These are phyloP conservation scores for Penicillium italicum DNA, from an alignment of 2,329 filamentous ascomycete genomes.

Conservation along the genomic window DNA sequence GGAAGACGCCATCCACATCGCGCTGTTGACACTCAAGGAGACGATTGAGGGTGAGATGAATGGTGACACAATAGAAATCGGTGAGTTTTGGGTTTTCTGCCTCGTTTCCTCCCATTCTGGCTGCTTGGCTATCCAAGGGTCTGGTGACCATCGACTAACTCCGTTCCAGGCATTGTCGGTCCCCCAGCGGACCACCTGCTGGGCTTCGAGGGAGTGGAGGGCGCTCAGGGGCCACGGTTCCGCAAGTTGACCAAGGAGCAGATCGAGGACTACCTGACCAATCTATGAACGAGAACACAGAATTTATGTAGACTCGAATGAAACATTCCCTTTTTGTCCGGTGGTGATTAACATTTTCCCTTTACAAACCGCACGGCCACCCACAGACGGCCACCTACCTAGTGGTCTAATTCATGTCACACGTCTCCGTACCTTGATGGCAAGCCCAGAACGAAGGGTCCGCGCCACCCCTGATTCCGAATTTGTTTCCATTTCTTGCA, in stretches of 20 bases:
- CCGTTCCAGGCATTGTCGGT: conserved; percentile 79
- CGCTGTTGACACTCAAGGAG: conserved; percentile 94
- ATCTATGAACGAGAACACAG: conserved; percentile 62
- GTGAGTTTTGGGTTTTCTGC: conserved; percentile 48
- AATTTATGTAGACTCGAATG: conserved; percentile 19
- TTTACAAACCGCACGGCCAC: conserved; percentile 12
- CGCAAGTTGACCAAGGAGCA: conserved; percentile 85
- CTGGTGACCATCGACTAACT: background rate
- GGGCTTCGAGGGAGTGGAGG: conserved; percentile 61
- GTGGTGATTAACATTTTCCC: background rate
- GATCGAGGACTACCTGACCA: conserved; percentile 99
- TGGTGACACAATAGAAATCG: conserved; percentile 96
- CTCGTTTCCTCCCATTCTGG: background rate
- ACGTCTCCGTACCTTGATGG: background rate
- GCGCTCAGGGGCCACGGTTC: conserved; percentile 43
- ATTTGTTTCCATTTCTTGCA: background rate
- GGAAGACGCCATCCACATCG: conserved; percentile 98
- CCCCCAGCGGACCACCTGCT: conserved; percentile 90
- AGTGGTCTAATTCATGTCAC: background rate
- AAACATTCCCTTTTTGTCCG: conserved; percentile 10
- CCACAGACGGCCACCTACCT: conserved; percentile 3
- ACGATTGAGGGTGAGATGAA: conserved; percentile 99
- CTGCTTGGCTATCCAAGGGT: background rate
- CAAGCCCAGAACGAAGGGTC: background rate
- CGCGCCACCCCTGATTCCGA: background rate